Percentiles rank a stretch among this genome's conserved stretches.
These are phyloP conservation scores for Phlyctochytrium bullatum DNA, from an alignment of 192 early-diverging fungal genomes.

Conservation along the genomic window DNA sequence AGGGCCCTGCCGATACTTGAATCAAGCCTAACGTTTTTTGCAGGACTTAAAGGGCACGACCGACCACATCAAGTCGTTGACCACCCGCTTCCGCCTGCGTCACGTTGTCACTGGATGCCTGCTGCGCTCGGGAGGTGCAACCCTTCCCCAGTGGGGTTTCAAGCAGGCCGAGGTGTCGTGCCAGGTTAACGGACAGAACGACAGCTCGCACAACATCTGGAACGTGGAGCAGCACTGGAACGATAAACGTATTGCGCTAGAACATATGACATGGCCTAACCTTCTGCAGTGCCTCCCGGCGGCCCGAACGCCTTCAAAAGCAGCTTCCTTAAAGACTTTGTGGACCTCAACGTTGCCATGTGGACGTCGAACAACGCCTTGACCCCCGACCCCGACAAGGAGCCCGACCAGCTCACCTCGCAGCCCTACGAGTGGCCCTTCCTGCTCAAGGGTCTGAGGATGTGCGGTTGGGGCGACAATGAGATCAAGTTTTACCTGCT, in stretches of 20 bases:
- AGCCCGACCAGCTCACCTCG: conserved; percentile 75
- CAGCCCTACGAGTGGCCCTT: conserved; percentile 88
- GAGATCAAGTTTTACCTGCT: conserved; percentile 86
- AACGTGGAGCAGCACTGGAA: conserved; percentile 90
- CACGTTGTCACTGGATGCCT: conserved; percentile 72
- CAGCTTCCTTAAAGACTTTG: conserved; percentile 79
- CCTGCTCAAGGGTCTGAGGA: conserved; percentile 78
- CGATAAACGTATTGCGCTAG: conserved; percentile 54
- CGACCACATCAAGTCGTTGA: conserved; percentile 61
- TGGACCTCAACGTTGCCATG: conserved; percentile 92
- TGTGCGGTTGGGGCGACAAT: conserved; percentile 89
- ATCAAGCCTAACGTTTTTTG: too few relatives aligned
- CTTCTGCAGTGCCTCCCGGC: conserved; percentile 67
- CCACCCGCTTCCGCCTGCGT: conserved; percentile 78
- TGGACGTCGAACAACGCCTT: conserved; percentile 95
- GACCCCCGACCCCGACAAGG: conserved; percentile 87
- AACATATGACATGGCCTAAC: neutral
- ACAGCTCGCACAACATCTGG: conserved; percentile 70
- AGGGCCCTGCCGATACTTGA: conserved; percentile 1
- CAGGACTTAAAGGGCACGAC: conserved; percentile 15
- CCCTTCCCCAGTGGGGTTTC: conserved; percentile 95
- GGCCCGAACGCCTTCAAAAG: conserved; percentile 61
- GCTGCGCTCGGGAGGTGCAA: conserved; percentile 69
- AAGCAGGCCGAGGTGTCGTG: conserved; percentile 90
- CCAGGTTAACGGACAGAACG: conserved; percentile 57